Percentiles rank a stretch among this genome's conserved stretches.
Conservation (phyloP, 352 stramenopile genomes). For the Phytopythium ostracodes region DNA sequence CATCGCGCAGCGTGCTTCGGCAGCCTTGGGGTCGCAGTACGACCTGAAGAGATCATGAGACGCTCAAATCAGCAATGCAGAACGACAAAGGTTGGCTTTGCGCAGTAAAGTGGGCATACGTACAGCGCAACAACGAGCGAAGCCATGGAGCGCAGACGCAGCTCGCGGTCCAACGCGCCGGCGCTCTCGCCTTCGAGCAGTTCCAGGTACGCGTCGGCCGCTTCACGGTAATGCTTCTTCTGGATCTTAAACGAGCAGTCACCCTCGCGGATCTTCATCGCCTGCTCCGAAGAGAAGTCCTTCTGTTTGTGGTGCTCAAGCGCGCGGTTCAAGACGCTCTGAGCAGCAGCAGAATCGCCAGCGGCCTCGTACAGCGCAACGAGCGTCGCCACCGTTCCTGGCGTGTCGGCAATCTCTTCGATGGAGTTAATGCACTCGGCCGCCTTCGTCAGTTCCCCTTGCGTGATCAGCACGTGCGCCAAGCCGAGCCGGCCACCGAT, state of each 20-base stretch:
- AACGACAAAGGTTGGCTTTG: no score
- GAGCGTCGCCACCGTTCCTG: constrained; percentile 77
- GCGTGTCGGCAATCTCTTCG: constrained; percentile 50
- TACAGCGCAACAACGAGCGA: constrained; percentile 76
- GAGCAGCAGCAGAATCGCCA: constrained; percentile 41
- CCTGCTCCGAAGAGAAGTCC: constrained; percentile 51
- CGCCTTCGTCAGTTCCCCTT: constrained; percentile 41
- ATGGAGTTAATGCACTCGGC: constrained; percentile 63
- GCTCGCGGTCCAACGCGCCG: constrained; percentile 53
- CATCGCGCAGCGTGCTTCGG: constrained; percentile 57
- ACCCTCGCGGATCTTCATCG: constrained; percentile 74
- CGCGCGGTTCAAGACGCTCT: constrained; percentile 46
- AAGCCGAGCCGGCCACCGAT: constrained; percentile 60
- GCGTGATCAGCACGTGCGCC: constrained; percentile 66
- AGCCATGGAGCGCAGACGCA: constrained; percentile 70
- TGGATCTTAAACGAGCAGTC: constrained; percentile 79
- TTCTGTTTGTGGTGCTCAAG: constrained; percentile 44
- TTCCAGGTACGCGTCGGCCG: constrained; percentile 58
- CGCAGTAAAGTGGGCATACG: constrained; percentile 9
- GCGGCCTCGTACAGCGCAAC: constrained; percentile 70
- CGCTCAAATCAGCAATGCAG: no score
- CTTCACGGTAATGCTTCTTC: constrained; percentile 68
- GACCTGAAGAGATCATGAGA: constrained; percentile 37
- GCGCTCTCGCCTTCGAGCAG: constrained; percentile 65
- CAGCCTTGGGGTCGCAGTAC: constrained; percentile 65